These are phyloP conservation scores for Alliaria petiolata DNA, from an alignment of 345 rosid genomes.

Conservation along the genomic window DNA sequence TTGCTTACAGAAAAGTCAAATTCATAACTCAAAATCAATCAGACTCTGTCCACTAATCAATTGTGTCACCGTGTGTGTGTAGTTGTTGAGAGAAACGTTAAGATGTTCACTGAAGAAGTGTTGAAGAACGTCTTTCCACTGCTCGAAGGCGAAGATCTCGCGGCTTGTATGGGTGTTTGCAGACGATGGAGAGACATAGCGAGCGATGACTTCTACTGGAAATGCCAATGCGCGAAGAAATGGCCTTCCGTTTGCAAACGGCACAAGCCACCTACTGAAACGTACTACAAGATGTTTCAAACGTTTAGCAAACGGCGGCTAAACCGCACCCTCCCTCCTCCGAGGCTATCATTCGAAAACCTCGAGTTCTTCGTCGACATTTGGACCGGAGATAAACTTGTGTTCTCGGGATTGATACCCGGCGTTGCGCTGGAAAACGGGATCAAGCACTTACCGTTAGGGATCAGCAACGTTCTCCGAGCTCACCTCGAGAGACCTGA, in stretches of 20 bases:
- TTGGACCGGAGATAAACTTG: slow-evolving; percentile 64
- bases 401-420: slow-evolving; percentile 73
- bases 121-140: slow-evolving; percentile 84
- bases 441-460: slow-evolving; percentile 46
- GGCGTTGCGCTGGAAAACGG: slow-evolving; percentile 64
- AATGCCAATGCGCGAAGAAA: slow-evolving; percentile 69
- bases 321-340: slow-evolving; percentile 55
- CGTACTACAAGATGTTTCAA: slow-evolving; percentile 68
- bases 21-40: not conserved
- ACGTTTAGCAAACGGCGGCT: slow-evolving; percentile 52
- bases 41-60: too few species aligned
- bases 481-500: slow-evolving; percentile 48
- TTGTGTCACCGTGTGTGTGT: too few species aligned
- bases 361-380: slow-evolving; percentile 84
- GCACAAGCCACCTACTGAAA: slow-evolving; percentile 51
- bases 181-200: slow-evolving; percentile 82
- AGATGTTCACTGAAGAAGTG: too few species aligned
- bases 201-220: slow-evolving; percentile 91
- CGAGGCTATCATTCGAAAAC: slow-evolving; percentile 66
- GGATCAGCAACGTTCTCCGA: slow-evolving; percentile 45
- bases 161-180: slow-evolving; percentile 72
- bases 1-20: too few species aligned
- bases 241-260: slow-evolving; percentile 95
- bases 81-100: too few species aligned
- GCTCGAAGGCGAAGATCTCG: slow-evolving; percentile 69